Percentiles rank a stretch among this genome's conserved stretches.
These are phyloP conservation scores for Spergularia marina DNA, from an alignment of 148 eudicot genomes.

Conservation along the genomic window DNA sequence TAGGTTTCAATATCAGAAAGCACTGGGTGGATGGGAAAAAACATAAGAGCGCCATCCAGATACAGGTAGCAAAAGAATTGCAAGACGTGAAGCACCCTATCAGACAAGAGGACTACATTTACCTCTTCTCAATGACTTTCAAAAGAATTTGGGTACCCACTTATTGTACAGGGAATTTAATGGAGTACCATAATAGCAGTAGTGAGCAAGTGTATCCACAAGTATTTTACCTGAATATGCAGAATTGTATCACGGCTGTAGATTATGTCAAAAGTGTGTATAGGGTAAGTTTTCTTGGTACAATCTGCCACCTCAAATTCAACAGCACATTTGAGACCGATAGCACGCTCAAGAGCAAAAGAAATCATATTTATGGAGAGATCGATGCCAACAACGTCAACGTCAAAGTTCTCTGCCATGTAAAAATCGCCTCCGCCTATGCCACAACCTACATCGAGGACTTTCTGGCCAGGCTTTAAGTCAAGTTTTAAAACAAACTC, in stretches of 20 bases:
- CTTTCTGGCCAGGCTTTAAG: constrained; percentile 91
- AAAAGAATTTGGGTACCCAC: too few species aligned
- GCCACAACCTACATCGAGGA: constrained; percentile 97
- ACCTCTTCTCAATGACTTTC: too few species aligned
- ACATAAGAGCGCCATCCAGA: too few species aligned
- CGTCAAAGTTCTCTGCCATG: constrained; percentile 92
- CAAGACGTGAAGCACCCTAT: too few species aligned
- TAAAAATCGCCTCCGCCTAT: constrained; percentile 98
- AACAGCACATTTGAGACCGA: constrained; percentile 79
- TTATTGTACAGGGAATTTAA: not conserved
- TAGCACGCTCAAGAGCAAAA: constrained; percentile 88
- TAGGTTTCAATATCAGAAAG: too few species aligned
- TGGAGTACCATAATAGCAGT: not conserved
- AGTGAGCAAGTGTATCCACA: not conserved
- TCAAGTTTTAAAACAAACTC: constrained; percentile 84
- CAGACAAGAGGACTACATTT: too few species aligned
- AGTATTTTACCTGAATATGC: constrained; percentile 75
- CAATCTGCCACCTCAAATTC: constrained; percentile 99
- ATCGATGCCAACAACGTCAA: constrained; percentile 90
- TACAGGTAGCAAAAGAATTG: too few species aligned
- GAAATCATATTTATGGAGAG: constrained; percentile 94
- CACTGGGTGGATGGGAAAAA: too few species aligned
- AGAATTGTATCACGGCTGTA: constrained; percentile 98
- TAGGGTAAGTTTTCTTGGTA: constrained; percentile 87
- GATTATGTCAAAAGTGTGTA: constrained; percentile 75